phyloP scores from a whole-genome alignment of 2,329 filamentous ascomycete species.

The Epichloe hybrida region DNA sequence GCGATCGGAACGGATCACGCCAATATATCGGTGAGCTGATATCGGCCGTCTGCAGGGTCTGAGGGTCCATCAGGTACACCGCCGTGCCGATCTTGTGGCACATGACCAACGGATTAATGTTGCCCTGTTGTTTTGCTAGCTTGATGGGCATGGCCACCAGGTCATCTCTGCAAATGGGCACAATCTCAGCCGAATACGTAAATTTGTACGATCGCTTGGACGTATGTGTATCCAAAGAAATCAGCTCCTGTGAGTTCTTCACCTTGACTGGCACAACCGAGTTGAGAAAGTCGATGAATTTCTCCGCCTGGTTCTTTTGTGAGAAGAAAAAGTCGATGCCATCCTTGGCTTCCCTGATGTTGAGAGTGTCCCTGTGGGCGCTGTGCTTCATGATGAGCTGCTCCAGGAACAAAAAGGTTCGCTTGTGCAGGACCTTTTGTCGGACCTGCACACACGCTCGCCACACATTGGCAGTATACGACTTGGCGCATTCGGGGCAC shows the following conservation, averaged over 20 bases:
- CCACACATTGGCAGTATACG: conserved; percentile 94
- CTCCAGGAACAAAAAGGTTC: conserved; percentile 60
- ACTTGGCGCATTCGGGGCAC: conserved; percentile 90
- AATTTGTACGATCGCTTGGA: conserved; percentile 91
- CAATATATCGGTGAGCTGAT: conserved; percentile 76
- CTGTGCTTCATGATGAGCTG: conserved; percentile 92
- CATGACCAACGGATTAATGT: conserved; percentile 74
- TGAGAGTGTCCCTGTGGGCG: conserved; percentile 86
- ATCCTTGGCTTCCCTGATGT: conserved; percentile 94
- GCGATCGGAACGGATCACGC: conserved; percentile 71
- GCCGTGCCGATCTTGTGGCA: conserved; percentile 83
- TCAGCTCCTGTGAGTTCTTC: conserved; percentile 72
- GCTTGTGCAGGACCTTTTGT: conserved; percentile 94
- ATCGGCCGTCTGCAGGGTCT: conserved; percentile 82
- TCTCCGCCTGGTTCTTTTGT: conserved; percentile 78
- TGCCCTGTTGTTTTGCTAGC: conserved; percentile 73
- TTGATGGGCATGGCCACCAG: conserved; percentile 86
- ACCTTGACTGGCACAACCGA: conserved; percentile 66
- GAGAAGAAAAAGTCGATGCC: conserved; percentile 95
- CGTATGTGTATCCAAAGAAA: conserved; percentile 86
- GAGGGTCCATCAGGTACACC: conserved; percentile 79
- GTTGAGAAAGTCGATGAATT: conserved; percentile 79
- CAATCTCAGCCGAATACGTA: conserved; percentile 73
- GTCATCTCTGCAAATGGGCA: conserved; percentile 96
- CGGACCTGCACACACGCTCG: conserved; percentile 85